Conservation (phyloP, 2,329 filamentous ascomycete genomes). For the Ophiognomonia clavigignenti-juglandacearum region DNA sequence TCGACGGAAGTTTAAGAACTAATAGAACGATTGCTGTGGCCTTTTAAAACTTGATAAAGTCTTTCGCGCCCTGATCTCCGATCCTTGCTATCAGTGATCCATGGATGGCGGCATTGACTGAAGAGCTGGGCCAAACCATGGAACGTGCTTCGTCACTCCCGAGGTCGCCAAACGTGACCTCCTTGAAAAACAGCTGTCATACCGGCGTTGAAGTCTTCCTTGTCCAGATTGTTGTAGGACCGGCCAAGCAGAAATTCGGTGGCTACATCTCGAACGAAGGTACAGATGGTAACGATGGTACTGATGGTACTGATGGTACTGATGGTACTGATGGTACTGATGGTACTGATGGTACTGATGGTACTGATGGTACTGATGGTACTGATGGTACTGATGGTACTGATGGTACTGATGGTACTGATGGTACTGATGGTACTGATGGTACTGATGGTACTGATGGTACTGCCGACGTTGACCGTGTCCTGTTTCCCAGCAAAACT, state of each 20-base stretch:
- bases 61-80: slow-evolving; percentile 1
- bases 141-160: slow-evolving; percentile 19
- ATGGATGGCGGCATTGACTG: slow-evolving; percentile 13
- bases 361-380: too few relatives aligned
- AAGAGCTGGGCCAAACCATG: slow-evolving; percentile 14
- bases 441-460: slow-evolving; percentile 15
- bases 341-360: too few relatives aligned
- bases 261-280: slow-evolving; percentile 14
- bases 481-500: not conserved
- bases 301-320: too few relatives aligned
- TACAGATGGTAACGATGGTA: too few relatives aligned
- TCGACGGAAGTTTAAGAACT: not conserved
- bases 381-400: too few relatives aligned
- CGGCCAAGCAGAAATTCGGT: slow-evolving; percentile 16
- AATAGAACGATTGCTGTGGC: not conserved
- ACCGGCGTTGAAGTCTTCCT: slow-evolving; percentile 11
- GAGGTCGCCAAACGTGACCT: slow-evolving; percentile 11
- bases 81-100: slow-evolving; percentile 3
- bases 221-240: slow-evolving; percentile 13
- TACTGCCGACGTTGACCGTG: slow-evolving; percentile 14
- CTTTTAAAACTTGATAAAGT: slow-evolving; percentile 5
- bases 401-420: too few relatives aligned
- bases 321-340: too few relatives aligned
- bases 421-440: too few relatives aligned
- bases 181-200: slow-evolving; percentile 9